These are phyloP conservation scores for Eimeria mitis DNA, from an alignment of 169 alveolate species.

Conservation along the genomic window DNA sequence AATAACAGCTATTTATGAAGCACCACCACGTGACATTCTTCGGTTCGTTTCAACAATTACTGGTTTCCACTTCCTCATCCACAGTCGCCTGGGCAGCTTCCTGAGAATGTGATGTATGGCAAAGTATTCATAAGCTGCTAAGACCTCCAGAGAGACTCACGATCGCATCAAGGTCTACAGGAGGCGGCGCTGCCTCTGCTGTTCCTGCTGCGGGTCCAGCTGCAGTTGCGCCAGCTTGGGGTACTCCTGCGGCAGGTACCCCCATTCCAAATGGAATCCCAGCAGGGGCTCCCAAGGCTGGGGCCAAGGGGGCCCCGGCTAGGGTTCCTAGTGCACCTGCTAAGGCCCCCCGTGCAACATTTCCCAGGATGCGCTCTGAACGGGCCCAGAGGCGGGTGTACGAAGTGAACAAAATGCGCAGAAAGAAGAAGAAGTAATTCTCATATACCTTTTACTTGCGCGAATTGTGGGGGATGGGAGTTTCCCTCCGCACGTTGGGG, in stretches of 20 bases:
- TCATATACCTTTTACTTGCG: not conserved
- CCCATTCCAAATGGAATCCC: not conserved
- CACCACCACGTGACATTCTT: not conserved
- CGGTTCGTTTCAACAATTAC: not conserved
- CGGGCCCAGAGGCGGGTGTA: not conserved
- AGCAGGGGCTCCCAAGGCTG: not conserved
- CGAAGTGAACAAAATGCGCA: not conserved
- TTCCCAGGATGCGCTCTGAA: not conserved
- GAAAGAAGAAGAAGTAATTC: not conserved
- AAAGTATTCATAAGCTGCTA: not conserved
- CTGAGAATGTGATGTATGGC: not conserved
- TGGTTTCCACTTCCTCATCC: constrained; percentile 33
- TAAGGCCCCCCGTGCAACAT: constrained; percentile 11
- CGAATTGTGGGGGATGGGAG: not conserved
- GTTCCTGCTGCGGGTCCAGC: not conserved
- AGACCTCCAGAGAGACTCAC: not conserved
- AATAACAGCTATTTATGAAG: not conserved
- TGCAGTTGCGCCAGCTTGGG: not conserved
- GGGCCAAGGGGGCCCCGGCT: not conserved
- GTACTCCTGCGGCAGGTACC: constrained; percentile 4
- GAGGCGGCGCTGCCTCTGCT: constrained; percentile 30
- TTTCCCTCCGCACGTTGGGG: not conserved
- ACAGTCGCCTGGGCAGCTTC: constrained; percentile 39
- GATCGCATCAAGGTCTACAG: not conserved
- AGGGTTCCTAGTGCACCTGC: not conserved